Percentiles rank a stretch among this genome's conserved stretches.
Evolutionary conservation across 768 basidiomycete species (phyloP).

Genomic region (Podaxis rugospora): DNA sequence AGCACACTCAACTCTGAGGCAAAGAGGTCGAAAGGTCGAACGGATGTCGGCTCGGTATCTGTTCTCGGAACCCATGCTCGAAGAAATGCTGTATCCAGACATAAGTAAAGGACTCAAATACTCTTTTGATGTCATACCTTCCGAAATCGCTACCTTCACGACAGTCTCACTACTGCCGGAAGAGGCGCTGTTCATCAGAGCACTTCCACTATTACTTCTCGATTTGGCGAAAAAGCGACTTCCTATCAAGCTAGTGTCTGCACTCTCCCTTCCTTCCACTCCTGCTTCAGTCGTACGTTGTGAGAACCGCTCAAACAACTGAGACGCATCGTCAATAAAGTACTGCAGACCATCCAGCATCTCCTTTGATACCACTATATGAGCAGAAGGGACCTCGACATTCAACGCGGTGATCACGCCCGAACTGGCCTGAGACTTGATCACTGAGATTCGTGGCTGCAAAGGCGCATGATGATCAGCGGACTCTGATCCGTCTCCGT

Average conservation of each 20-base stretch:
- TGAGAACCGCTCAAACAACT: constrained; percentile 51
- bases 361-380: constrained; percentile 57
- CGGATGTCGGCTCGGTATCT: neutral
- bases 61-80: constrained; percentile 17
- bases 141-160: constrained; percentile 39
- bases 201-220: constrained; percentile 31
- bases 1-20: constrained; percentile 18
- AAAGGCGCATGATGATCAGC: constrained; percentile 15
- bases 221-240: constrained; percentile 71
- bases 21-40: constrained; percentile 12
- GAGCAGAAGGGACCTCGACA: constrained; percentile 58
- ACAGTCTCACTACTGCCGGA: constrained; percentile 35
- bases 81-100: constrained; percentile 16
- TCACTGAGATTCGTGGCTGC: constrained; percentile 31
- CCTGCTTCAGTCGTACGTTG: constrained; percentile 10
- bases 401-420: constrained; percentile 24
- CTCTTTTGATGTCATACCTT: constrained; percentile 18
- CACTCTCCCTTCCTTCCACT: constrained; percentile 33
- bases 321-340: constrained; percentile 84
- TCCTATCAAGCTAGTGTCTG: constrained; percentile 68
- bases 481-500: neutral
- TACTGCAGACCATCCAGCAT: constrained; percentile 77
- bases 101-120: neutral
- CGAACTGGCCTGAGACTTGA: constrained; percentile 19
- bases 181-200: constrained; percentile 22